Conservation (phyloP, 2,329 filamentous ascomycete genomes). For the Fusarium austroafricanum region DNA sequence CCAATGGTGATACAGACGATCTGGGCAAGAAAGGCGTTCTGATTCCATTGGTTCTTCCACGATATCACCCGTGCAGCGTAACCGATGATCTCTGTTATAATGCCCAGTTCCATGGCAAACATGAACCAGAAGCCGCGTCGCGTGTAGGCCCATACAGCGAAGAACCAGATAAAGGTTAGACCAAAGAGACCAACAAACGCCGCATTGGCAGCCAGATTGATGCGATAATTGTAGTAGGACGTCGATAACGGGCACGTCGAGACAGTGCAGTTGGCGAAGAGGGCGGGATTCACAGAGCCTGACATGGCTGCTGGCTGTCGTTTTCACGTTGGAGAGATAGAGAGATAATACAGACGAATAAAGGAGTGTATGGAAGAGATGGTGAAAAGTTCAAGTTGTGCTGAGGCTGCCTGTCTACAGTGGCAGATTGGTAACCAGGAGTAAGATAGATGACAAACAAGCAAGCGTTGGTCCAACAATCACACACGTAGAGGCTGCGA, state of each 20-base stretch:
- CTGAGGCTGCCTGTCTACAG: not conserved
- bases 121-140: slow-evolving; percentile 4
- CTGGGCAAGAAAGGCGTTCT: not conserved
- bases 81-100: not conserved
- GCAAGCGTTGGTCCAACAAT: not conserved
- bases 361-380: not conserved
- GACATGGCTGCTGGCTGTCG: not conserved
- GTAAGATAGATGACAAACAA: not conserved
- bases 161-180: not conserved
- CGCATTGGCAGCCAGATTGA: not conserved
- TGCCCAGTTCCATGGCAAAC: not conserved
- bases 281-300: not conserved
- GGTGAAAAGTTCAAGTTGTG: not conserved
- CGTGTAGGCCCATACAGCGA: not conserved
- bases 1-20: not conserved
- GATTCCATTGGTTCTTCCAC: slow-evolving; percentile 1
- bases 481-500: not conserved
- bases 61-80: not conserved
- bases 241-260: not conserved
- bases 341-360: not conserved
- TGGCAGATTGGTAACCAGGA: not conserved
- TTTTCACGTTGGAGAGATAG: not conserved
- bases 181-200: not conserved
- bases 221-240: not conserved
- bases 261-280: not conserved